A percentile compares a stretch with the other conserved stretches of the same genome.
phyloP scores from a whole-genome alignment of 306 rosid genomes.

The Vigna angularis region DNA sequence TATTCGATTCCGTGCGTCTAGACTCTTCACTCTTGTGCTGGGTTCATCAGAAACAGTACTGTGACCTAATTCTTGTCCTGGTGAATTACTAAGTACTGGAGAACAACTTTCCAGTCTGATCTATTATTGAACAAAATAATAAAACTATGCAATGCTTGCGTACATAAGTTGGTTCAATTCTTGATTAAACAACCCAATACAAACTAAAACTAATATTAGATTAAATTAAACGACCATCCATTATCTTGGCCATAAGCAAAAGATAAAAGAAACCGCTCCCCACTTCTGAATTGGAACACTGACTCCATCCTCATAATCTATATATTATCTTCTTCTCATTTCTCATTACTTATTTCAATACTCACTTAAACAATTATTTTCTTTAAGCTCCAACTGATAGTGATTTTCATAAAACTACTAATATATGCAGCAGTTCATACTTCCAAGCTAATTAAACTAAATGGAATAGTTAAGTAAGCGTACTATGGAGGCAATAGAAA shows the following conservation, averaged over 20 bases:
- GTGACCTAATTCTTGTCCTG: background rate
- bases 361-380: background rate
- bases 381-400: background rate
- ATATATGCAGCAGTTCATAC: background rate
- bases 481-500: slow-evolving; percentile 28
- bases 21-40: slow-evolving; percentile 7
- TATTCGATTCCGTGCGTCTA: slow-evolving; percentile 14
- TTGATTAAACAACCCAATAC: slow-evolving; percentile 6
- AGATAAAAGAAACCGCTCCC: slow-evolving; percentile 12
- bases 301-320: slow-evolving; percentile 39
- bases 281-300: slow-evolving; percentile 27
- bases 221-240: slow-evolving; percentile 20
- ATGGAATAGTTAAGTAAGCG: background rate
- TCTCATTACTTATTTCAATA: background rate
- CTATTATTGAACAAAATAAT: background rate
- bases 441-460: background rate
- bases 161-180: background rate
- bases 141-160: background rate
- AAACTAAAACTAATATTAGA: slow-evolving; percentile 17
- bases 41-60: background rate
- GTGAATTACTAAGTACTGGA: background rate
- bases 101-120: slow-evolving; percentile 32
- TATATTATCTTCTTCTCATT: slow-evolving; percentile 38
- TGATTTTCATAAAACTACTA: background rate
- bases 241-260: slow-evolving; percentile 13